Evolutionary conservation across 164 flowering plant genomes (phyloP), one percentile per base, ranked within the genome.

Genomic region (Brasenia schreberi): DNA sequence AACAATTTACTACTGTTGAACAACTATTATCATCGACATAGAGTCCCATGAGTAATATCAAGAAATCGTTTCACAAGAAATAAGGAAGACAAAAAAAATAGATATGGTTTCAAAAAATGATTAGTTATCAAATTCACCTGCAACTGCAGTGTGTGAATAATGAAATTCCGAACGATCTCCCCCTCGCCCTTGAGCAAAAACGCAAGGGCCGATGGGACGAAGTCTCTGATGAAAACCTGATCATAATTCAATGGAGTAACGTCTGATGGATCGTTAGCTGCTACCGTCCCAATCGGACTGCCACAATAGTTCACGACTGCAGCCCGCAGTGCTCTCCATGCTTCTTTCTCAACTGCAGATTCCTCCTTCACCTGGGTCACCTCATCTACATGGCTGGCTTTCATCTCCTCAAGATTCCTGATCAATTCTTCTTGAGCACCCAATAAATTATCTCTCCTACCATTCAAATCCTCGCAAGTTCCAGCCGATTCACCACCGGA

Each of bases 151-250:
- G 95, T 94, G 69, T 94, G 97, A 63, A 91, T 92, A 45, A 94
- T 87, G 64, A 94, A 91, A 62, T 94, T 91, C 81, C 79, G 80
- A 33, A 94, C 97, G 59, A 94, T 91, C 70, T 91, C 99, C 14
- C 85, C 82, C 67, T 94, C 99, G 53, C 98, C 97, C 70, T 80
- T 91, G 18, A 94, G 92, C 87, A 89, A 70, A 73, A 91, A 94
- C 0, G 99, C 97, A 42, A 94, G 86, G 16, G 93, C 99, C 0
- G 99, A 88, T 0, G 99, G 99, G n/a, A 94, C 86, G 66, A 93
- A 93, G 74, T 93, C 98, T 9, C 97, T 84, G 60, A 93, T 87
- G 56, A 93, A 93, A 27, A 93, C 97, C 75, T 93, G 98, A 76
- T 93, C 98, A 68, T 93, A 90, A 75, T 93, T 94, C 68, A 86